These are phyloP conservation scores for Malassezia brasiliensis DNA, from an alignment of 1,284 basidiomycete species.

Conservation along the genomic window DNA sequence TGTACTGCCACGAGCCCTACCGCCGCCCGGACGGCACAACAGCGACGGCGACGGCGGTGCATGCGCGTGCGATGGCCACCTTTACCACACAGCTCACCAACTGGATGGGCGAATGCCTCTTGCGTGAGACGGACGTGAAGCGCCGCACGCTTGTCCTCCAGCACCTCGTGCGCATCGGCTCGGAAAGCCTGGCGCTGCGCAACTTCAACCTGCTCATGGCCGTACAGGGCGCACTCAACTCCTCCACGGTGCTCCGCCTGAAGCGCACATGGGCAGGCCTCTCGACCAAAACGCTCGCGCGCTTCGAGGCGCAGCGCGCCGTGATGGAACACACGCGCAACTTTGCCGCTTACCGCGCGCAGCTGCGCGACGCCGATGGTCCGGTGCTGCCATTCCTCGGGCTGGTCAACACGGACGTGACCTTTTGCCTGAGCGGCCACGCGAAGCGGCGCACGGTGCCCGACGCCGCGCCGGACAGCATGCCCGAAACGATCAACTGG, in stretches of 20 bases:
- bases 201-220: conserved; percentile 52
- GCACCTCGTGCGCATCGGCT: conserved; percentile 51
- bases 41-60: conserved; percentile 3
- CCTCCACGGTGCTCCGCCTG: conserved; percentile 46
- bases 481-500: conserved; percentile 81
- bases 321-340: conserved; percentile 82
- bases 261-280: conserved; percentile 59
- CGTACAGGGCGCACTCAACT: conserved; percentile 50
- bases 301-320: conserved; percentile 69
- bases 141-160: conserved; percentile 48
- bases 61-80: conserved; percentile 49
- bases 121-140: conserved; percentile 49
- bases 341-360: conserved; percentile 80
- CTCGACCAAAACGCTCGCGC: conserved; percentile 68
- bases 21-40: not conserved
- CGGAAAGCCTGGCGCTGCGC: conserved; percentile 47
- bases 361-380: conserved; percentile 51
- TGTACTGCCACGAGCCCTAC: conserved; percentile 42
- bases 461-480: conserved; percentile 60
- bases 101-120: conserved; percentile 51
- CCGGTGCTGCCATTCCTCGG: conserved; percentile 52
- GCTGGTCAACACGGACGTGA: conserved; percentile 78
- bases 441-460: conserved; percentile 67
- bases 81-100: conserved; percentile 50
- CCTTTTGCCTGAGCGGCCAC: conserved; percentile 91